phyloP scores from a whole-genome alignment of 2,329 filamentous ascomycete species.

The Didymella segeticola region DNA sequence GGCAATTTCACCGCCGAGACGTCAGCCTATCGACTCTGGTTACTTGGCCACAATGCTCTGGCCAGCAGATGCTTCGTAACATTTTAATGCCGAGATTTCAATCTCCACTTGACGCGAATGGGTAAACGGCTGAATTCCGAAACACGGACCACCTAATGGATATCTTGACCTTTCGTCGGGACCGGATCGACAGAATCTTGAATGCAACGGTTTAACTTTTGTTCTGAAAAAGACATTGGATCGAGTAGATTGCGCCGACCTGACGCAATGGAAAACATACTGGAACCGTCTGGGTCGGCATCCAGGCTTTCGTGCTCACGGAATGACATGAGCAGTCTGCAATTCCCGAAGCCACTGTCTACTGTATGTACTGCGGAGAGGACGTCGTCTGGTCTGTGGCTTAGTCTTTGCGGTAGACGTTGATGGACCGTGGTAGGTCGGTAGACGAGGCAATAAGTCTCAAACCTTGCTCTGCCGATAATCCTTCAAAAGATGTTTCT shows the following conservation, averaged over 20 bases:
- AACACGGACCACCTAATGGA: constrained; percentile 7
- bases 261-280: neutral
- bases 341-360: neutral
- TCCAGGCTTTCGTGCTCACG: neutral
- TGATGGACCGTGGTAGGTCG: constrained; percentile 42
- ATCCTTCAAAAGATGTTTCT: constrained; percentile 42
- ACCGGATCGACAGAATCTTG: constrained; percentile 8
- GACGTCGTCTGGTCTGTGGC: neutral
- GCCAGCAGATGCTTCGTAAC: neutral
- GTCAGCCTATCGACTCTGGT: neutral
- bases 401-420: constrained; percentile 42
- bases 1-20: neutral
- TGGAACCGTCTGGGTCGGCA: neutral
- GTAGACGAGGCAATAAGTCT: constrained; percentile 37
- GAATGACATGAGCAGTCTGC: neutral
- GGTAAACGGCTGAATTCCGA: constrained; percentile 13
- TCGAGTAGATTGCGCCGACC: neutral
- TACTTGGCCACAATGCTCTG: constrained; percentile 4
- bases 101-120: constrained; percentile 8
- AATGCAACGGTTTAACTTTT: constrained; percentile 5
- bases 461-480: constrained; percentile 38
- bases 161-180: neutral
- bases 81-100: constrained; percentile 4
- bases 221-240: neutral
- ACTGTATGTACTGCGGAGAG: neutral